These are phyloP conservation scores for Aschersonia sp. DNA, from an alignment of 2,329 filamentous ascomycete species.

Conservation along the genomic window DNA sequence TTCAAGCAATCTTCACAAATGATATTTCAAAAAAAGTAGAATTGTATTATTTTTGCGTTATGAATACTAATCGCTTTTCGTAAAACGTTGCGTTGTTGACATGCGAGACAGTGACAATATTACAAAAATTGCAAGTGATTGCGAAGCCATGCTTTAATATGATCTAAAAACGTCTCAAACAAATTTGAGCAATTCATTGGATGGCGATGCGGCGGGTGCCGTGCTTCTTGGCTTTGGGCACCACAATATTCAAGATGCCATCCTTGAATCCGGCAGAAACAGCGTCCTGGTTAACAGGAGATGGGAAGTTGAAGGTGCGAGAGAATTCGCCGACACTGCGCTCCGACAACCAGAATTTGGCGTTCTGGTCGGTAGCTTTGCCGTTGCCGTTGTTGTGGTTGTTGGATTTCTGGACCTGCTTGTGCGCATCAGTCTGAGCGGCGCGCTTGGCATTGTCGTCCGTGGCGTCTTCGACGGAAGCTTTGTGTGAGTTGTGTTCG, in stretches of 20 bases:
- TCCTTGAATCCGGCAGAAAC: slow-evolving; percentile 48
- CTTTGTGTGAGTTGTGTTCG: slow-evolving; percentile 27
- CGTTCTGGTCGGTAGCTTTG: slow-evolving; percentile 1
- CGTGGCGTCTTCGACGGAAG: slow-evolving; percentile 44
- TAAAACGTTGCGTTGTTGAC: too few relatives aligned
- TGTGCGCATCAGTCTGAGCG: slow-evolving; percentile 5
- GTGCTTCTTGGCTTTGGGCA: slow-evolving; percentile 29
- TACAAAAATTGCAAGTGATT: too few relatives aligned
- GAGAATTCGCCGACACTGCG: slow-evolving; percentile 49
- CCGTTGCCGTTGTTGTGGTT: slow-evolving; percentile 14
- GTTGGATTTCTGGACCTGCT: slow-evolving; percentile 13
- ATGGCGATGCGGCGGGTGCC: slow-evolving; percentile 10
- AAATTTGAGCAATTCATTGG: slow-evolving; percentile 6
- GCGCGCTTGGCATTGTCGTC: slow-evolving; percentile 8
- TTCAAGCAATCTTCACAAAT: too few relatives aligned
- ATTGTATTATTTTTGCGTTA: too few relatives aligned
- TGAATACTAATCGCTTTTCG: too few relatives aligned
- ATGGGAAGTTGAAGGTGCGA: slow-evolving; percentile 50
- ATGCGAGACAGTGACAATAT: too few relatives aligned
- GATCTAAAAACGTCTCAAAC: neutral
- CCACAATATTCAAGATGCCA: slow-evolving; percentile 43
- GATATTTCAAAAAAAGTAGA: too few relatives aligned
- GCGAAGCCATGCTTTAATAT: neutral
- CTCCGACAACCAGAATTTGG: slow-evolving; percentile 54
- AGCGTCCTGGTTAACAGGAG: slow-evolving; percentile 40